Percentiles rank a stretch among this genome's conserved stretches.
These are phyloP conservation scores for Beauveria asiatica DNA, from an alignment of 2,329 filamentous ascomycete species.

Conservation along the genomic window DNA sequence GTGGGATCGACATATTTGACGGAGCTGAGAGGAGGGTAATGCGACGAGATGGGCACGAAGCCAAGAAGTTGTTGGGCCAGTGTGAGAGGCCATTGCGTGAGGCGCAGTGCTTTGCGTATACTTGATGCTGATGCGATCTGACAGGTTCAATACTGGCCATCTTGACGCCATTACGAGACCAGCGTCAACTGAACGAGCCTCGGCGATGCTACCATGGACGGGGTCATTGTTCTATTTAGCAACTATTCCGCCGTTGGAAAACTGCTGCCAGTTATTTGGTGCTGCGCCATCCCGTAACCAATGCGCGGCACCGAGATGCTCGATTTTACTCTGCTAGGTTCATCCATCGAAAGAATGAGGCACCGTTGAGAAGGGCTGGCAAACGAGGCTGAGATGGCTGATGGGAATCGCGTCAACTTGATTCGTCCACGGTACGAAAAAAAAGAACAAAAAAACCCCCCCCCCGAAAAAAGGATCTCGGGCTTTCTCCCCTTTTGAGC, in stretches of 20 bases:
- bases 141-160: neutral
- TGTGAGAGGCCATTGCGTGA: too few relatives aligned
- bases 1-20: neutral
- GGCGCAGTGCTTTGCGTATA: neutral
- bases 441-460: too few relatives aligned
- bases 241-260: too few relatives aligned
- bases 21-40: neutral
- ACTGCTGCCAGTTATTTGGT: too few relatives aligned
- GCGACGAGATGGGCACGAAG: neutral
- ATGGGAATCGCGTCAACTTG: neutral
- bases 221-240: too few relatives aligned
- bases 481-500: neutral
- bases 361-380: too few relatives aligned
- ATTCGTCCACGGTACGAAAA: neutral
- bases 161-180: too few relatives aligned
- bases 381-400: neutral
- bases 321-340: too few relatives aligned
- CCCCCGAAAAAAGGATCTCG: neutral
- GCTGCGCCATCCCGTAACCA: too few relatives aligned
- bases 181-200: neutral
- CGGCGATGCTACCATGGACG: neutral
- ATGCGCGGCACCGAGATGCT: too few relatives aligned
- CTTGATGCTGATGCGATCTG: neutral
- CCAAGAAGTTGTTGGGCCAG: neutral
- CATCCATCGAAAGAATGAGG: too few relatives aligned